Conservation (phyloP, 2,329 filamentous ascomycete species). For the Fusarium virguliforme region DNA sequence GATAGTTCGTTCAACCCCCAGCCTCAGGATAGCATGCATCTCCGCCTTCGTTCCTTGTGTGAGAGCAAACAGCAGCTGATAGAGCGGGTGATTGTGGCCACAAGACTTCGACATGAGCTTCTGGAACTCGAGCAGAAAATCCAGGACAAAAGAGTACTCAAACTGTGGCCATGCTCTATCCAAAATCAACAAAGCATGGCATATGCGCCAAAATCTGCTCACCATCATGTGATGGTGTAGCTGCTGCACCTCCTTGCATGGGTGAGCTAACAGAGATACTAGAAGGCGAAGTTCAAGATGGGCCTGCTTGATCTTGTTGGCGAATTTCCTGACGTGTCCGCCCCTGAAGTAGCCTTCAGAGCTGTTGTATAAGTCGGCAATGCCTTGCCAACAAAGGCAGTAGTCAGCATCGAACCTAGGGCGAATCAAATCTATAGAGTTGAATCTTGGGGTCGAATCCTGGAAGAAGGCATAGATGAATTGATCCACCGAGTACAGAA, state of each 20-base stretch:
- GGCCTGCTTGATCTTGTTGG: neutral
- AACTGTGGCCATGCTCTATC: neutral
- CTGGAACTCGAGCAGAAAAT: neutral
- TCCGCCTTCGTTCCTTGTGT: neutral
- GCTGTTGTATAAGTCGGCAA: neutral
- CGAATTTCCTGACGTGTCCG: neutral
- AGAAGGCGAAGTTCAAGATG: neutral
- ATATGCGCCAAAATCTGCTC: constrained; percentile 6
- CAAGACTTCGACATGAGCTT: neutral
- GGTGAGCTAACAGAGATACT: neutral
- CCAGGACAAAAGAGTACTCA: neutral
- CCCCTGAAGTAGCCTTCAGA: constrained; percentile 7
- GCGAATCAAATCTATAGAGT: neutral
- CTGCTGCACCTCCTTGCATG: neutral
- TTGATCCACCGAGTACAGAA: neutral
- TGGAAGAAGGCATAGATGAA: neutral
- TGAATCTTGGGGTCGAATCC: neutral
- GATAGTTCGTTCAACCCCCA: neutral
- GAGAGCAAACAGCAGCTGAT: neutral
- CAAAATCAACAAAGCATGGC: neutral
- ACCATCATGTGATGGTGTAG: neutral
- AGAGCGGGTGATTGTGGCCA: neutral
- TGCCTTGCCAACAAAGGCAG: neutral
- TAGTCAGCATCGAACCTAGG: neutral
- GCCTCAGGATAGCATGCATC: neutral